Evolutionary conservation across 2,329 filamentous ascomycete genomes (phyloP).

Genomic region (Penicillium italicum): DNA sequence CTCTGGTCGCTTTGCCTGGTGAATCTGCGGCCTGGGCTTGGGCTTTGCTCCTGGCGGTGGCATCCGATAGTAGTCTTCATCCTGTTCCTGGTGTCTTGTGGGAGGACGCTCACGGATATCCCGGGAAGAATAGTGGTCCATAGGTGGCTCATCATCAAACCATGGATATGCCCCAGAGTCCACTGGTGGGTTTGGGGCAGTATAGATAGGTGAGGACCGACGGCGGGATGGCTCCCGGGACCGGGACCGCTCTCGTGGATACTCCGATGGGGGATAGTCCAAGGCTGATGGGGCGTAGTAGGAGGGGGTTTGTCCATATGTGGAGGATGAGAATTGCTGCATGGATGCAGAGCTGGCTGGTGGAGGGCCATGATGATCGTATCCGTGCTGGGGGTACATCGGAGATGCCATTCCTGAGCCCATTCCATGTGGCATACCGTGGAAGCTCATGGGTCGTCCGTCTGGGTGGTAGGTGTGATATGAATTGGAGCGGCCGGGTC

Average conservation of each 20-base stretch:
- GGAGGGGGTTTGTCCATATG: conserved; percentile 28
- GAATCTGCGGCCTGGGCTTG: conserved; percentile 34
- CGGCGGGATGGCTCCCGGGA: conserved; percentile 34
- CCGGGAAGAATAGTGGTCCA: conserved; percentile 30
- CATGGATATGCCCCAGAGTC: conserved; percentile 32
- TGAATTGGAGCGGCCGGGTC: conserved; percentile 32
- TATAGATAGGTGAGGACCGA: conserved; percentile 35
- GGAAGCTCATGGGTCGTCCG: conserved; percentile 40
- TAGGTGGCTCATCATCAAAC: conserved; percentile 24
- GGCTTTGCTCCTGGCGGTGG: conserved; percentile 36
- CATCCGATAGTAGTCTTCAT: conserved; percentile 45
- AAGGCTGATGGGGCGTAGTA: conserved; percentile 30
- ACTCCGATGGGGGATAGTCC: conserved; percentile 30
- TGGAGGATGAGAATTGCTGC: conserved; percentile 32
- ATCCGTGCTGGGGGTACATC: conserved; percentile 27
- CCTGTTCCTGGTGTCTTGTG: conserved; percentile 30
- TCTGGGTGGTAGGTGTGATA: conserved; percentile 38
- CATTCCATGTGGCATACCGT: conserved; percentile 35
- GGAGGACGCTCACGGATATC: conserved; percentile 31
- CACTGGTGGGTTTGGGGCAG: conserved; percentile 24
- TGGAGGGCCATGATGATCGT: conserved; percentile 38
- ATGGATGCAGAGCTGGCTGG: conserved; percentile 38
- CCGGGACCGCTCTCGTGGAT: conserved; percentile 34
- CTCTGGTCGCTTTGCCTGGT: conserved; percentile 34
- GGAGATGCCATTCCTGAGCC: conserved; percentile 22